phyloP scores from a whole-genome alignment of 768 basidiomycete species.

The Auricularia cornea region DNA sequence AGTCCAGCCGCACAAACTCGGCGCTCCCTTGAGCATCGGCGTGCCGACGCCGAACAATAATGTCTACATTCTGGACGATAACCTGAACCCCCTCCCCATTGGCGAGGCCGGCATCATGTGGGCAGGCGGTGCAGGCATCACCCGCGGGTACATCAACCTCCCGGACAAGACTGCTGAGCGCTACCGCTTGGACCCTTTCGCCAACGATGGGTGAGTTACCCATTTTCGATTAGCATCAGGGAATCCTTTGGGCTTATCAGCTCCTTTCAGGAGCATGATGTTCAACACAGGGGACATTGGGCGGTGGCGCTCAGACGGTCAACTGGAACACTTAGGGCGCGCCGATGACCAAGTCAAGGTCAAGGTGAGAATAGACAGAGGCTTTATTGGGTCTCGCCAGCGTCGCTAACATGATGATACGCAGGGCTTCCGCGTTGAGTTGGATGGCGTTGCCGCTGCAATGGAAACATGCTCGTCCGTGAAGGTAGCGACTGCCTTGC shows the following conservation, averaged over 20 bases:
- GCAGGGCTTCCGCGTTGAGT: constrained; percentile 14
- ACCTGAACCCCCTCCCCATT: constrained; percentile 7
- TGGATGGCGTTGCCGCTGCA: constrained; percentile 15
- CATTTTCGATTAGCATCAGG: background rate
- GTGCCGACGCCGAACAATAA: constrained; percentile 43
- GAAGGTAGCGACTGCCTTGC: constrained; percentile 9
- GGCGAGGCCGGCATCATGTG: constrained; percentile 14
- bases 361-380: constrained; percentile 1
- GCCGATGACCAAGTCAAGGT: constrained; percentile 18
- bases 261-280: constrained; percentile 8
- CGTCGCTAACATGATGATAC: background rate
- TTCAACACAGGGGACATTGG: constrained; percentile 17
- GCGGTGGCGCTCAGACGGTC: constrained; percentile 14
- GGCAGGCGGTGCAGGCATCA: constrained; percentile 16
- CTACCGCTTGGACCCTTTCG: constrained; percentile 12
- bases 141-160: constrained; percentile 16
- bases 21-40: constrained; percentile 39
- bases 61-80: constrained; percentile 13
- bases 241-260: background rate
- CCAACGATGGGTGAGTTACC: background rate
- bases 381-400: background rate
- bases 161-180: constrained; percentile 13
- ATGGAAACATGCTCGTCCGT: constrained; percentile 8
- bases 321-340: constrained; percentile 14
- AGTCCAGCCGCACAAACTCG: constrained; percentile 37